A percentile compares a stretch with the other conserved stretches of the same genome.
Evolutionary conservation across 805 yeast species (phyloP).

Genomic region (Torulaspora gathmanii): DNA sequence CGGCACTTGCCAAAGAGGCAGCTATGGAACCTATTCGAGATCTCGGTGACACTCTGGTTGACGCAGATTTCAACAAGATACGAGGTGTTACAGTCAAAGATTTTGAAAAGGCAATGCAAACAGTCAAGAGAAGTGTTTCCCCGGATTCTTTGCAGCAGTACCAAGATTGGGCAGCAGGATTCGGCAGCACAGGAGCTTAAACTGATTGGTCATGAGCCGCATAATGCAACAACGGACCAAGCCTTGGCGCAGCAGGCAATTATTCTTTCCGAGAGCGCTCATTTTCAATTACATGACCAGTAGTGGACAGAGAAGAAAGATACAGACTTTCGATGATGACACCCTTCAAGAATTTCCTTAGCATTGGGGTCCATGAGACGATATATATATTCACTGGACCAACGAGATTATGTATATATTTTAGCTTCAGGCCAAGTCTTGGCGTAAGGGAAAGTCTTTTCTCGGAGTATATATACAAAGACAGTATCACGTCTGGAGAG

Average conservation of each 20-base stretch:
- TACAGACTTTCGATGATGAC: too few species aligned
- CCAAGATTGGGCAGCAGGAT: conserved; percentile 83
- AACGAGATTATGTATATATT: too few species aligned
- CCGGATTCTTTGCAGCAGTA: conserved; percentile 70
- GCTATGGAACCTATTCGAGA: conserved; percentile 96
- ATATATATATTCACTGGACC: too few species aligned
- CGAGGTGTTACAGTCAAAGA: conserved; percentile 74
- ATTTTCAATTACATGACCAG: too few species aligned
- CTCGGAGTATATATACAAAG: background rate
- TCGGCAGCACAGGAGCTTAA: conserved; percentile 91
- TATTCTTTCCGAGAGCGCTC: too few species aligned
- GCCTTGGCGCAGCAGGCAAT: too few species aligned
- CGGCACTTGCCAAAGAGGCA: conserved; percentile 94
- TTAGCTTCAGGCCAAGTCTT: too few species aligned
- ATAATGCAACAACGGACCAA: background rate
- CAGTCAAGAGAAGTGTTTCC: conserved; percentile 86
- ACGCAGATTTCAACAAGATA: conserved; percentile 66
- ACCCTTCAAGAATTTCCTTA: too few species aligned
- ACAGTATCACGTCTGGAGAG: background rate
- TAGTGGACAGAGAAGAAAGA: too few species aligned
- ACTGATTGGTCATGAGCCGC: too few species aligned
- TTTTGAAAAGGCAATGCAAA: conserved; percentile 67
- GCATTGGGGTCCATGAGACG: too few species aligned
- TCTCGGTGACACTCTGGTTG: conserved; percentile 76
- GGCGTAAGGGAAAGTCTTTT: background rate